phyloP scores from a whole-genome alignment of 2,329 filamentous ascomycete species.

The Aspergillus sp. region DNA sequence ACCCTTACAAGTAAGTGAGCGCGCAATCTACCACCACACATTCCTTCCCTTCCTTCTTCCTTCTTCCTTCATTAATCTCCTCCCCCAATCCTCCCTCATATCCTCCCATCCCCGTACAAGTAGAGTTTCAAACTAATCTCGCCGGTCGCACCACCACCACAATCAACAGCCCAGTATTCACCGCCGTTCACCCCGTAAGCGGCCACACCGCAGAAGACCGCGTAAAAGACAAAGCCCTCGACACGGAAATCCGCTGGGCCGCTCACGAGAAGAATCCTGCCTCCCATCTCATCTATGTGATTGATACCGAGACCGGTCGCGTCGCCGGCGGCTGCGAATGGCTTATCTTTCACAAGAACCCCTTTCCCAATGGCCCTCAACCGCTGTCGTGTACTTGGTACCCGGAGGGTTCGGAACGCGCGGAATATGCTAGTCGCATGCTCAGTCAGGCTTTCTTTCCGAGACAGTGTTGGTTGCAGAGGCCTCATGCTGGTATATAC shows the following conservation, averaged over 20 bases:
- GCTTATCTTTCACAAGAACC: constrained; percentile 20
- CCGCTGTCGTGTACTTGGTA: constrained; percentile 21
- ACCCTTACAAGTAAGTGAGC: constrained; percentile 16
- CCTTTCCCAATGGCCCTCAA: constrained; percentile 19
- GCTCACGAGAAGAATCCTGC: constrained; percentile 12
- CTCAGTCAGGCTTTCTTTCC: constrained; percentile 17
- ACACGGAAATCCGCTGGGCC: constrained; percentile 19
- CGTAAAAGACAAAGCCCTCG: constrained; percentile 16
- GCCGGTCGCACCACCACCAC: neutral
- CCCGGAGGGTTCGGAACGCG: constrained; percentile 19
- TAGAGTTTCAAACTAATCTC: neutral
- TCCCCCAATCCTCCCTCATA: neutral
- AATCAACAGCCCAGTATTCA: constrained; percentile 16
- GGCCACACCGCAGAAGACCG: constrained; percentile 19
- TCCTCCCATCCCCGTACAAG: neutral
- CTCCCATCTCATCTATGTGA: constrained; percentile 18
- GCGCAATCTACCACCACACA: too few relatives aligned
- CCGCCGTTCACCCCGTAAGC: constrained; percentile 17
- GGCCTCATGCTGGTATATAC: constrained; percentile 13
- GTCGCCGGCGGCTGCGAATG: constrained; percentile 22
- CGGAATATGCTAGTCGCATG: constrained; percentile 16
- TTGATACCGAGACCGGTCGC: constrained; percentile 16
- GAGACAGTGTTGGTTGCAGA: constrained; percentile 18
- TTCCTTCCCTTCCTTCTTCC: too few relatives aligned
- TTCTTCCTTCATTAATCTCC: neutral